Base-by-base conservation (phyloP, 371 early-diverging fungal species). In the Quaeritorhiza haematococci region DNA sequence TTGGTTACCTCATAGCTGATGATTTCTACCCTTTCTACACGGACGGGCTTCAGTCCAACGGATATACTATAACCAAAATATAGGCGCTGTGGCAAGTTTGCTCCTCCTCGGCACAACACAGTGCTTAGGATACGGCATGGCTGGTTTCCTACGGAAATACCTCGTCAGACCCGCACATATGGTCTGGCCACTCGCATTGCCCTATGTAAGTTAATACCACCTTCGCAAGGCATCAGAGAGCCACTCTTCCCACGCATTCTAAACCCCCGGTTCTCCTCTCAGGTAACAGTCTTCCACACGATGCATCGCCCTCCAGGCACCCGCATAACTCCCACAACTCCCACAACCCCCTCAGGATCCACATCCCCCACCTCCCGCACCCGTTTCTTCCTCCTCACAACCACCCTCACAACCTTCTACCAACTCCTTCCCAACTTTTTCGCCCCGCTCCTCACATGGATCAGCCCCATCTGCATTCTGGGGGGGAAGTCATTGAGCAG, bases 111-210 rank as follows among this genome's bases (percentile, higher is more conserved):
- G 29, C n/a, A 19, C 42, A 10, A 34, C 48, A 5, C 50, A 59
- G 10, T 33, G 55, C 46, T 67, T 59, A 29, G 59, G 59, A 2
- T 59, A 49, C 28, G 59, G 59, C 13, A 10, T 45, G 27, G 88
- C 93, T 4, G 93, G 93, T 38, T 62, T 86, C 1, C 71, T 83
- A 32, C 84, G 92, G 44, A 75, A 78, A 33, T 88, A 74, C 64
- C 74, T 94, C 24, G 89, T 94, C n/a, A 76, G 83, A 34, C 93
- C 93, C 15, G 73, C 88, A 0, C 72, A 83, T 8, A 92, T 94
- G 93, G 74, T 91, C 44, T 95, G 93, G 93, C 92, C 92, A 17
- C 50, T 69, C 3, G 83, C 75, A 44, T 68, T 94, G 51, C 74
- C 89, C n/a, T 32, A 30, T 33, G 59, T 42, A 17, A 56, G 34